Evolutionary conservation across 148 eudicot genomes (phyloP).

Genomic region (Spergularia bocconei): DNA sequence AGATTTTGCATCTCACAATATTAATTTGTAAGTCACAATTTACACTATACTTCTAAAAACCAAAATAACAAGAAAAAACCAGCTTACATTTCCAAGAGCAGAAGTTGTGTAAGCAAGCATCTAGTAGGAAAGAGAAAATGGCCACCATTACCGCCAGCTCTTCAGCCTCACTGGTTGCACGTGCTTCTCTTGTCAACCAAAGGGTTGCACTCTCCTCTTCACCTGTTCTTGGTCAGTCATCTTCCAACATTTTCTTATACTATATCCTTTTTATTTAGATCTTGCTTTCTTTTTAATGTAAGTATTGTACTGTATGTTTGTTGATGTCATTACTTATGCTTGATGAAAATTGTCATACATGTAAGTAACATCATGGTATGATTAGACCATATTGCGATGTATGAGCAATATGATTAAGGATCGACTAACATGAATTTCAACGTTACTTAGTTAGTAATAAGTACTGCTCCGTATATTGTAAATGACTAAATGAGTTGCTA

Average conservation of each 20-base stretch:
- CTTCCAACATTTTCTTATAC: neutral
- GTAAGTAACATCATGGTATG: too few relatives aligned
- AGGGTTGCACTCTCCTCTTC: conserved; percentile 43
- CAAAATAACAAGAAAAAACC: too few relatives aligned
- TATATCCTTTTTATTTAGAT: neutral
- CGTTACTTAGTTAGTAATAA: too few relatives aligned
- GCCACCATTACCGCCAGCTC: conserved; percentile 75
- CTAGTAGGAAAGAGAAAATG: conserved; percentile 37
- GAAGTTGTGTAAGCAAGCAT: neutral
- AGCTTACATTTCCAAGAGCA: neutral
- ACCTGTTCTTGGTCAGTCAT: conserved; percentile 61
- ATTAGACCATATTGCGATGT: too few relatives aligned
- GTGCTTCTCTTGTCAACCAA: conserved; percentile 51
- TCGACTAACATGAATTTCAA: too few relatives aligned
- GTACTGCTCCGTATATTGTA: too few relatives aligned
- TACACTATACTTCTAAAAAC: neutral
- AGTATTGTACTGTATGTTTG: too few relatives aligned
- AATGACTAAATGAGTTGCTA: too few relatives aligned
- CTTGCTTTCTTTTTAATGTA: too few relatives aligned
- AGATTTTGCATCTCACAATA: conserved; percentile 16
- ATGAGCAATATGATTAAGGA: too few relatives aligned
- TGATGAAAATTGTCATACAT: too few relatives aligned
- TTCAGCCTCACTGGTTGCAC: conserved; percentile 51
- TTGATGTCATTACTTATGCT: too few relatives aligned
- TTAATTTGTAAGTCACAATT: conserved; percentile 8